Evolutionary conservation across 495 filamentous ascomycete species (phyloP).

Genomic region (Xylaria palmicola): DNA sequence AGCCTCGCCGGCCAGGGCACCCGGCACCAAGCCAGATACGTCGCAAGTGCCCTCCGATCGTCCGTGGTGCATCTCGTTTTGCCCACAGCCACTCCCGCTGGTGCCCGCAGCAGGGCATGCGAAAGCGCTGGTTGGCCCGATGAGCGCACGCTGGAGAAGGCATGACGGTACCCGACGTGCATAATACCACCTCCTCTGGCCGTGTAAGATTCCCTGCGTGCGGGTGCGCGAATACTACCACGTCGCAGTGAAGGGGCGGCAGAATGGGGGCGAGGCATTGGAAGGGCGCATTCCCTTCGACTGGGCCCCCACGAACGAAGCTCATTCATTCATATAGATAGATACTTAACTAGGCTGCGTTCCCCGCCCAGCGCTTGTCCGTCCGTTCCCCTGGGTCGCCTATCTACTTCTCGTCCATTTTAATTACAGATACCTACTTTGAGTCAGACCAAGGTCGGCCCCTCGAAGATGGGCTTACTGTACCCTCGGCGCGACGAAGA

Average conservation of each 20-base stretch:
- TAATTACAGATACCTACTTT: neutral
- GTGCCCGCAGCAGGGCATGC: neutral
- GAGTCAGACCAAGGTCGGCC: neutral
- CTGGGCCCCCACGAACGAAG: neutral
- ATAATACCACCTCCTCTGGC: neutral
- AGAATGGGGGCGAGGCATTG: neutral
- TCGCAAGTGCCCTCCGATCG: slow-evolving; percentile 23
- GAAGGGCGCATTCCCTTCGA: slow-evolving; percentile 2
- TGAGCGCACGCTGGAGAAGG: neutral
- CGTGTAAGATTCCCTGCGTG: slow-evolving; percentile 4
- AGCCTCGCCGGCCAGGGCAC: neutral
- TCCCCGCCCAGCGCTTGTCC: neutral
- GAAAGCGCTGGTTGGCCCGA: neutral
- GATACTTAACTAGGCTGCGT: neutral
- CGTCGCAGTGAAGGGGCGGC: too few species aligned
- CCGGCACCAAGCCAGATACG: neutral
- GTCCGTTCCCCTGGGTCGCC: neutral
- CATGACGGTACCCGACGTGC: slow-evolving; percentile 6
- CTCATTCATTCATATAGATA: too few species aligned
- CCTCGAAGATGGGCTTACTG: slow-evolving; percentile 4
- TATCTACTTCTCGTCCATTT: neutral
- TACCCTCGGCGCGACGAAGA: neutral
- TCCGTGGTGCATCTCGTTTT: slow-evolving; percentile 10
- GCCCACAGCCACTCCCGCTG: slow-evolving; percentile 8
- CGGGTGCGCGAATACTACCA: too few species aligned